Evolutionary conservation across 2,329 filamentous ascomycete species (phyloP), one percentile per base, ranked within the genome.

Genomic region (Botryotinia narcissicola): DNA sequence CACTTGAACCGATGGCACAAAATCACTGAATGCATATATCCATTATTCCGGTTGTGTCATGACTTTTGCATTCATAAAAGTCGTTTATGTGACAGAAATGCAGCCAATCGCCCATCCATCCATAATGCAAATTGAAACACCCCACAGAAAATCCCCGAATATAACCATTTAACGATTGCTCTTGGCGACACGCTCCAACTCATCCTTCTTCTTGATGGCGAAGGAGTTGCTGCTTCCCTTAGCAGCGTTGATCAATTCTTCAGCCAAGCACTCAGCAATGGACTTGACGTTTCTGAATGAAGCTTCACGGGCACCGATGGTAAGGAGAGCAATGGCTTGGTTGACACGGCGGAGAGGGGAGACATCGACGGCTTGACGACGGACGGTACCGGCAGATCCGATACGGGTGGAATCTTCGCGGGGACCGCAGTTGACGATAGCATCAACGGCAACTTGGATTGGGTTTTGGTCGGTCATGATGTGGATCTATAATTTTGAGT

Each of bases 171-270:
- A 99, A 92, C 96, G 93, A 92, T 99, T 99, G 91, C 91, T 94
- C 94, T 99, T 99, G 88, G 96, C 96, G 83, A 99, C 96, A 96
- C 96, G 96, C 93, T 99, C 96, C 89, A 99, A 88, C 93, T 99
- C 97, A 87, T 99, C 96, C 95, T 99, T 99, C 94, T 99, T 99
- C 94, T 99, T 99, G 92, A 99, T 99, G 83, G 97, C 96, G 86
- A 98, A 99, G 81, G 95, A 98, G 94, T 99, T 99, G 89, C 93
- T 97, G 92, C 93, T 97, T 84, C 96, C 96, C 94, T 99, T 99
- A 86, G 97, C 97, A 85, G 97, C 97, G 91, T 99, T 99, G 92
- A 99, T 98, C 86, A 99, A 91, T 92, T 99, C 96, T 89, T 99
- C 97, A 84, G 96, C 96, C 83, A 99, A 89, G 90, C 96, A 98